Evolutionary conservation across 192 early-diverging fungal species (phyloP).

Genomic region (Coemansia sp.): DNA sequence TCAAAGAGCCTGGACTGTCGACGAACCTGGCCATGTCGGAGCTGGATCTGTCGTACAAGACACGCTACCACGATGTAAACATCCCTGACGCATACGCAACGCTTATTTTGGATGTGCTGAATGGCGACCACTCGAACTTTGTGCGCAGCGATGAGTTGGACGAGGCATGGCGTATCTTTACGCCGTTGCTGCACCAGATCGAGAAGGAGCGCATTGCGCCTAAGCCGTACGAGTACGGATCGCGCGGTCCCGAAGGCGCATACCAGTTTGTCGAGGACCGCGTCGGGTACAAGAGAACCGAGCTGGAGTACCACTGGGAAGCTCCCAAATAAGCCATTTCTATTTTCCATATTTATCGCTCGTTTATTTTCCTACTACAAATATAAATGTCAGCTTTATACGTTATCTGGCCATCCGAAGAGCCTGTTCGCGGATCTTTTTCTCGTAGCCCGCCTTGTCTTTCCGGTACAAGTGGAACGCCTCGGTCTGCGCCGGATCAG

Average conservation of each 20-base stretch:
- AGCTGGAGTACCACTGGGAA: slow-evolving; percentile 53
- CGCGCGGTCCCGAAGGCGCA: slow-evolving; percentile 76
- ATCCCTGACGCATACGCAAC: slow-evolving; percentile 98
- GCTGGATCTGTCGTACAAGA: slow-evolving; percentile 89
- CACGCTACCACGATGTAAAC: slow-evolving; percentile 79
- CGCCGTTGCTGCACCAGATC: slow-evolving; percentile 89
- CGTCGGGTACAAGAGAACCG: slow-evolving; percentile 52
- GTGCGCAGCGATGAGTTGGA: slow-evolving; percentile 90
- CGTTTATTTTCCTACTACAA: background rate
- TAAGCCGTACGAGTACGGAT: slow-evolving; percentile 76
- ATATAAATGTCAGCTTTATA: no score
- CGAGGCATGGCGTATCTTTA: slow-evolving; percentile 97
- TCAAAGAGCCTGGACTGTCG: slow-evolving; percentile 91
- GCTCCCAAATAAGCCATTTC: slow-evolving; percentile 24
- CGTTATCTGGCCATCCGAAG: slow-evolving; percentile 28
- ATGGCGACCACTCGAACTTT: slow-evolving; percentile 95
- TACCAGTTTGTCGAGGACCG: slow-evolving; percentile 64
- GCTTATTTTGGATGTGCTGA: slow-evolving; percentile 86
- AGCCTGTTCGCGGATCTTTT: slow-evolving; percentile 63
- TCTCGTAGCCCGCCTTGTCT: slow-evolving; percentile 57
- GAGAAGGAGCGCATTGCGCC: slow-evolving; percentile 67
- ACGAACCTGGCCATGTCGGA: slow-evolving; percentile 84
- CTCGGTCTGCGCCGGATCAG: slow-evolving; percentile 71
- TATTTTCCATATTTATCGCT: background rate
- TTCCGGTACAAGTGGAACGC: slow-evolving; percentile 52